A percentile compares a stretch with the other conserved stretches of the same genome.
These are phyloP conservation scores for Termitomyces sp. DNA, from an alignment of 768 basidiomycete species.

Conservation along the genomic window DNA sequence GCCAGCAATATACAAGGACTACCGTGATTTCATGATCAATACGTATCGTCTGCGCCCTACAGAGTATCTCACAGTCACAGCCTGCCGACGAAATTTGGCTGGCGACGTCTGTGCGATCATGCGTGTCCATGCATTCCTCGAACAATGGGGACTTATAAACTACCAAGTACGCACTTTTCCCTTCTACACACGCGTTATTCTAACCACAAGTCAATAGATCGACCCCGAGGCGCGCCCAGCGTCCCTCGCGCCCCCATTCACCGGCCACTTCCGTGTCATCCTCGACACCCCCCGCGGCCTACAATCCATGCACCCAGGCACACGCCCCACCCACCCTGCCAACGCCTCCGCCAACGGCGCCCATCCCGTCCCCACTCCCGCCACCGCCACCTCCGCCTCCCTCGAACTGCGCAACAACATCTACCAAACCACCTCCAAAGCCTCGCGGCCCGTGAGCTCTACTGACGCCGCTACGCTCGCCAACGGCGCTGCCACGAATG, in stretches of 20 bases:
- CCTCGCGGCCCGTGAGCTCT: constrained; percentile 66
- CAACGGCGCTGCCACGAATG: constrained; percentile 44
- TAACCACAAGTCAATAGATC: constrained; percentile 50
- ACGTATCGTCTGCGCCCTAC: constrained; percentile 91
- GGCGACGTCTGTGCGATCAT: constrained; percentile 98
- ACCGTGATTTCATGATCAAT: constrained; percentile 99
- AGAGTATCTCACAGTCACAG: constrained; percentile 97
- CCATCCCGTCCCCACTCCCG: constrained; percentile 48
- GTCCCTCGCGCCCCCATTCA: constrained; percentile 93
- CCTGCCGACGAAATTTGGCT: constrained; percentile 91
- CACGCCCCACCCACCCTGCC: constrained; percentile 48
- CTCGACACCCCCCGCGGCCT: constrained; percentile 96
- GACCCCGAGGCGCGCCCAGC: constrained; percentile 96
- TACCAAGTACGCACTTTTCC: constrained; percentile 71
- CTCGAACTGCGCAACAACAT: constrained; percentile 86
- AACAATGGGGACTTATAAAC: constrained; percentile 99
- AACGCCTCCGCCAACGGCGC: constrained; percentile 33
- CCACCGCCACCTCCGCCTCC: constrained; percentile 50
- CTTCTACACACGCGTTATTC: background rate
- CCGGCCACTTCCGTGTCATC: constrained; percentile 97
- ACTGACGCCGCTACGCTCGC: constrained; percentile 66
- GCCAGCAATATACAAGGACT: constrained; percentile 97
- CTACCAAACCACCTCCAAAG: constrained; percentile 84
- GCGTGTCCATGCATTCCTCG: constrained; percentile 97
- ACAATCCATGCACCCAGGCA: constrained; percentile 87